Conservation (phyloP, 345 rosid species). For the Eucalyptus camaldulensis region DNA sequence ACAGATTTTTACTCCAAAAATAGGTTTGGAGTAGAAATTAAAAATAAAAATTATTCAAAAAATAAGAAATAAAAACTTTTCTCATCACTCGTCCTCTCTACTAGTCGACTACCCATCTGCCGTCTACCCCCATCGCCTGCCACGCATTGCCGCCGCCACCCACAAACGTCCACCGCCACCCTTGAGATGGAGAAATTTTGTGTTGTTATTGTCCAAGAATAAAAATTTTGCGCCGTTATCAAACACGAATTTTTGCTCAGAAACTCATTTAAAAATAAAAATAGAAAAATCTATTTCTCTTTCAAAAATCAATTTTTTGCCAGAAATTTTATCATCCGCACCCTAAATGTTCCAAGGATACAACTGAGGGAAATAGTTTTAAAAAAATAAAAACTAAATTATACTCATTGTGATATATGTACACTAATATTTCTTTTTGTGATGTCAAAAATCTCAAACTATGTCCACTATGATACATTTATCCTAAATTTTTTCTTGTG, state of each 20-base stretch:
- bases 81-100: rapidly evolving
- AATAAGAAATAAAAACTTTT: too few species aligned
- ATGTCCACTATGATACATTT: too few species aligned
- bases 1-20: rapidly evolving
- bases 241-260: rapidly evolving
- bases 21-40: rapidly evolving
- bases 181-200: rapidly evolving
- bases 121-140: rapidly evolving
- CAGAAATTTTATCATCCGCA: too few species aligned
- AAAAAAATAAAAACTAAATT: rapidly evolving
- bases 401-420: neutral
- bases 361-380: rapidly evolving
- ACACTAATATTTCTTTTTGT: rapidly evolving
- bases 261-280: too few species aligned
- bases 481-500: neutral
- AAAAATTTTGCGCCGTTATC: rapidly evolving
- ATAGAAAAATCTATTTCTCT: too few species aligned
- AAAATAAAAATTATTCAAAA: rapidly evolving
- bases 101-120: rapidly evolving
- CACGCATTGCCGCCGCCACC: too few species aligned
- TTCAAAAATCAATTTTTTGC: too few species aligned
- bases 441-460: rapidly evolving
- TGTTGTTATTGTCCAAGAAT: too few species aligned
- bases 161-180: too few species aligned
- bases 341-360: neutral